Conservation (phyloP, 129 eudicot genomes). For the Lonicera japonica region DNA sequence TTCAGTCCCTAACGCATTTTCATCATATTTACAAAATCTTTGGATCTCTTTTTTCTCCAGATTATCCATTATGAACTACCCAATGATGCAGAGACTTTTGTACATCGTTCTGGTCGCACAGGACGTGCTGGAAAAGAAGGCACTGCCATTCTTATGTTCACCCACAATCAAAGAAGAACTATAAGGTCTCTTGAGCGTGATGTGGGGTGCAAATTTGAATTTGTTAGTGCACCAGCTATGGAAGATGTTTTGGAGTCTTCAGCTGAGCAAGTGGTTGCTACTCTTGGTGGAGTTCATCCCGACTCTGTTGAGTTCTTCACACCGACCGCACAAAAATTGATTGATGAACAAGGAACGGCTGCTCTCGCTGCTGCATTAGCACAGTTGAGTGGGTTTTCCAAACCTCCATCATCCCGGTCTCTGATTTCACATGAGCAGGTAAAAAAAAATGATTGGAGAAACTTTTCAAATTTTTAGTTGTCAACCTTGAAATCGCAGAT, state of each 20-base stretch:
- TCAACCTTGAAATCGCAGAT: background rate
- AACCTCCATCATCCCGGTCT: slow-evolving; percentile 45
- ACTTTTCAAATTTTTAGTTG: background rate
- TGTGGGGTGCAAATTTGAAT: slow-evolving; percentile 83
- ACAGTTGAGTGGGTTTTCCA: slow-evolving; percentile 19
- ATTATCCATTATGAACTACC: slow-evolving; percentile 90
- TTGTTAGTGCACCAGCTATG: slow-evolving; percentile 63
- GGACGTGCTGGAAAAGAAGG: slow-evolving; percentile 98
- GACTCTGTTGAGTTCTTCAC: slow-evolving; percentile 73
- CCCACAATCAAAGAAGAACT: slow-evolving; percentile 71
- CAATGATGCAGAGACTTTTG: slow-evolving; percentile 89
- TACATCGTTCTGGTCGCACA: slow-evolving; percentile 93
- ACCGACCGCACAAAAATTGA: slow-evolving; percentile 65
- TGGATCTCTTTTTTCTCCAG: slow-evolving; percentile 23
- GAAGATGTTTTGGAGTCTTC: slow-evolving; percentile 86
- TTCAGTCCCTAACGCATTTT: background rate
- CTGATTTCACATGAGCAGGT: slow-evolving; percentile 54
- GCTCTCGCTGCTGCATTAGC: slow-evolving; percentile 96
- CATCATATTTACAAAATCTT: background rate
- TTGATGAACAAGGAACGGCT: slow-evolving; percentile 58
- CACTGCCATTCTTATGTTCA: slow-evolving; percentile 70
- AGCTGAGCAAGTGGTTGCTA: slow-evolving; percentile 71
- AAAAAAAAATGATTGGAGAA: background rate
- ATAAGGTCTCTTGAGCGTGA: slow-evolving; percentile 77
- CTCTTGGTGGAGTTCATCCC: slow-evolving; percentile 76